Evolutionary conservation across 257 asterid genomes (phyloP).

Genomic region (Solanum lycopersicoides): DNA sequence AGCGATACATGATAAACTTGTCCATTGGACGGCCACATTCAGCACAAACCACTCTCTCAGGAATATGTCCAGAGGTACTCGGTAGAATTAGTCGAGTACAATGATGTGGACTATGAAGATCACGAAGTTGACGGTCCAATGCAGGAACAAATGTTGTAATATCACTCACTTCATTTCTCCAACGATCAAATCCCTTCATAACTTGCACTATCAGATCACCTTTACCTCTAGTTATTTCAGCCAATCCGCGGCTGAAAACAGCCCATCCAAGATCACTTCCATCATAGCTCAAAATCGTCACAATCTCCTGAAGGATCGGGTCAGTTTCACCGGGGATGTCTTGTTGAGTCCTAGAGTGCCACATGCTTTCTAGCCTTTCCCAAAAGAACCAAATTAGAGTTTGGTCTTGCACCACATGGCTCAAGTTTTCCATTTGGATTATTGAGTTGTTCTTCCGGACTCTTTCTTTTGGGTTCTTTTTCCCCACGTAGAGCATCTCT

Average conservation of each 20-base stretch:
- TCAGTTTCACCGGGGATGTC: conserved; percentile 50
- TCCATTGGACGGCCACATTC: conserved; percentile 77
- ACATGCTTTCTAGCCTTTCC: conserved; percentile 85
- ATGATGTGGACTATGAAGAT: conserved; percentile 52
- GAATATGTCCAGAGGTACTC: conserved; percentile 41
- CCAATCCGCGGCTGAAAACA: conserved; percentile 43
- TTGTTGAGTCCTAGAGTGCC: conserved; percentile 73
- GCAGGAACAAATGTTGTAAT: conserved; percentile 41
- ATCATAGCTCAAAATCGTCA: conserved; percentile 51
- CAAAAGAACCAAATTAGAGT: conserved; percentile 71
- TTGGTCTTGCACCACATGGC: conserved; percentile 40
- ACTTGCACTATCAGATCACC: conserved; percentile 35
- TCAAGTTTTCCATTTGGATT: conserved; percentile 41
- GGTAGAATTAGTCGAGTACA: conserved; percentile 74
- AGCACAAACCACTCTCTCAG: conserved; percentile 61
- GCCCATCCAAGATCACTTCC: conserved; percentile 83
- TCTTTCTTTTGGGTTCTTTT: conserved; percentile 54
- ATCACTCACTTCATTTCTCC: conserved; percentile 41
- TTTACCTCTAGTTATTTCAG: conserved; percentile 41
- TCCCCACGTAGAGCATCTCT: conserved; percentile 89
- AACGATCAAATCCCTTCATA: conserved; percentile 16
- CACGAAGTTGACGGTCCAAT: conserved; percentile 30
- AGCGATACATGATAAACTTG: conserved; percentile 68
- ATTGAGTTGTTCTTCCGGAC: conserved; percentile 46
- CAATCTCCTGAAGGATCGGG: conserved; percentile 52